Evolutionary conservation across 108 stramenopile genomes (phyloP), one percentile per base, ranked within the genome.

Genomic region (Pseudonitzschia delicatissima): DNA sequence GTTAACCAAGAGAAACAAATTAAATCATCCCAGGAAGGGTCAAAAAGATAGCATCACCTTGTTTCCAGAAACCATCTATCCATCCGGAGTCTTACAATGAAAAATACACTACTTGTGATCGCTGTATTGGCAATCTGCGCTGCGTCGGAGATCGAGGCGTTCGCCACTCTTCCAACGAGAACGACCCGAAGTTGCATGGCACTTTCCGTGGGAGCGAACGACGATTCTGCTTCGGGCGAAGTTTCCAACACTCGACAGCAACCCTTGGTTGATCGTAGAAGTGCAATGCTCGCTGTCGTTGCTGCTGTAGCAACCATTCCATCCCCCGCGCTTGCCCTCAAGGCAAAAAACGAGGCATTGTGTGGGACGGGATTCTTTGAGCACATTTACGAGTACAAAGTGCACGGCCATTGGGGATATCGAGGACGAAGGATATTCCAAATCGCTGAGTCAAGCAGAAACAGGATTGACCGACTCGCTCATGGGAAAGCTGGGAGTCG

Each of bases 361-460:
- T 88, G 87, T 64, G 72, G 72, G n/a, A 88, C 87, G 0, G 87
- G 87, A 50, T 88, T 88, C 63, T 88, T 88, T 63, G 85, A 84
- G 21, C 85, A 88, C 47, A 77, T 85, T 34, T 39, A 33, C 51
- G 66, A 76, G 27, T 88, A 81, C 72, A 79, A 82, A 65, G n/a
- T 88, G 87, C 47, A 88, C 87, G 0, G 84, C 81, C 20, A 79
- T 88, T 51, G 87, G 87, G 8, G 81, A 88, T 40, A 88, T 88
- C 53, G 45, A 55, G 15, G 84, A 84, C 59, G 87, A 88, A 44
- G 87, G 87, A 27, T 26, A 55, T 55, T 39, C 77, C 2, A 77
- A 71, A 51, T 35, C 62, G 27, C 25, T 82, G 40, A 72, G 18
- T n/a, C 9, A n/a, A 40, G 27, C 1, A 1, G 71, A 72, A 63